A percentile compares a stretch with the other conserved stretches of the same genome.
Conservation (phyloP, 371 early-diverging fungal genomes). For the Lichtheimia corymbifera region DNA sequence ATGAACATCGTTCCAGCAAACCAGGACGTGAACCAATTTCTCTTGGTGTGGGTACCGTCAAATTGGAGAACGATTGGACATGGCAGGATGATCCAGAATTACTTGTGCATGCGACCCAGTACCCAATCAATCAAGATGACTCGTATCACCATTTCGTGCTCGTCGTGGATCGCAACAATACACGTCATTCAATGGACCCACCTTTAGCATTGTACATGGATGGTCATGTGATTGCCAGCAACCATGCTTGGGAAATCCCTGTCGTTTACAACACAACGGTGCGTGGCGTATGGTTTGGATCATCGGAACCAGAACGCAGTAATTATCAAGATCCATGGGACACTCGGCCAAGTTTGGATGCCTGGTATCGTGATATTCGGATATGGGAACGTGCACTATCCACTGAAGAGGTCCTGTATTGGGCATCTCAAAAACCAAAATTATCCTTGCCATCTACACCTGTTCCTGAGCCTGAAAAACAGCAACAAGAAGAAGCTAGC, state of each 20-base stretch:
- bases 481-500: background rate
- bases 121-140: slow-evolving; percentile 28
- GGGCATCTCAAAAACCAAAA: too few species aligned
- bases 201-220: slow-evolving; percentile 41
- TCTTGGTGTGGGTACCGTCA: slow-evolving; percentile 25
- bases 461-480: too few species aligned
- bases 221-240: slow-evolving; percentile 35
- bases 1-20: slow-evolving; percentile 5
- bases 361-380: slow-evolving; percentile 30
- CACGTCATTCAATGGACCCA: slow-evolving; percentile 11
- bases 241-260: slow-evolving; percentile 27
- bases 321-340: slow-evolving; percentile 51
- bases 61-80: slow-evolving; percentile 27
- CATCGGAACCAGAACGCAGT: slow-evolving; percentile 40
- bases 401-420: slow-evolving; percentile 7
- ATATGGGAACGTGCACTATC: slow-evolving; percentile 37
- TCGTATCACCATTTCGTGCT: slow-evolving; percentile 42
- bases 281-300: slow-evolving; percentile 50
- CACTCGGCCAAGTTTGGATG: slow-evolving; percentile 31
- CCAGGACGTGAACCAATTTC: slow-evolving; percentile 12
- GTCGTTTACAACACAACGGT: slow-evolving; percentile 19
- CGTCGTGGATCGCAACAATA: slow-evolving; percentile 18
- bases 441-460: too few species aligned
- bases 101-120: slow-evolving; percentile 23
- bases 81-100: slow-evolving; percentile 19